Evolutionary conservation across 192 early-diverging fungal species (phyloP).

Genomic region (Glomus cerebriforme): DNA sequence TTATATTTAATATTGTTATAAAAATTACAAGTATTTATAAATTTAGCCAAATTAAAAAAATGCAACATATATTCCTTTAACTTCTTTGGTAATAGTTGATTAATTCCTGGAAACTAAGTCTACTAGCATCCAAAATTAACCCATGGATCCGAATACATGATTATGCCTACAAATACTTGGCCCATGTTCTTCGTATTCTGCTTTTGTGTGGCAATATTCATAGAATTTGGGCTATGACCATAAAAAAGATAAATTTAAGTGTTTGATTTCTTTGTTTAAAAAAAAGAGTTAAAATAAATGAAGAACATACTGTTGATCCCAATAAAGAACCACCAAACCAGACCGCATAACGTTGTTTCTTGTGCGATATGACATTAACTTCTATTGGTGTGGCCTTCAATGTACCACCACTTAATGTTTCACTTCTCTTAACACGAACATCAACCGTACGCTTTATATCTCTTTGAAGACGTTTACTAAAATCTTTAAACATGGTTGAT

Average conservation of each 20-base stretch:
- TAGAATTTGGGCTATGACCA: constrained; percentile 79
- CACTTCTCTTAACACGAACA: constrained; percentile 69
- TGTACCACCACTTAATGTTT: constrained; percentile 71
- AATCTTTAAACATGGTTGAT: constrained; percentile 99
- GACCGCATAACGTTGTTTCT: constrained; percentile 98
- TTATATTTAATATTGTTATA: too few species aligned
- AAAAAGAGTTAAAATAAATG: not conserved
- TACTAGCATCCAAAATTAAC: not conserved
- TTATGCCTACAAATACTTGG: constrained; percentile 94
- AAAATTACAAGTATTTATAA: too few species aligned
- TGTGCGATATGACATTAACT: constrained; percentile 97
- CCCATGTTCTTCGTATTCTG: constrained; percentile 97
- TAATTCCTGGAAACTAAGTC: too few species aligned
- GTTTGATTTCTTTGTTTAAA: not conserved
- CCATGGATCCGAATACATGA: constrained; percentile 74
- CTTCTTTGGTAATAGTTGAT: too few species aligned
- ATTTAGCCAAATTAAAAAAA: too few species aligned
- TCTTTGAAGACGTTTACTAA: constrained; percentile 90
- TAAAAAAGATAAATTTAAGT: not conserved
- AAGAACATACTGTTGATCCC: constrained; percentile 75
- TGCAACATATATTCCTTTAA: too few species aligned
- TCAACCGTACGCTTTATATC: constrained; percentile 91
- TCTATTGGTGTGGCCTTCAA: constrained; percentile 79
- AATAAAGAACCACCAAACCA: constrained; percentile 98
- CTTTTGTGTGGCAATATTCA: constrained; percentile 93